Base-by-base conservation (phyloP, 768 basidiomycete genomes). In the Lactarius quietus region DNA sequence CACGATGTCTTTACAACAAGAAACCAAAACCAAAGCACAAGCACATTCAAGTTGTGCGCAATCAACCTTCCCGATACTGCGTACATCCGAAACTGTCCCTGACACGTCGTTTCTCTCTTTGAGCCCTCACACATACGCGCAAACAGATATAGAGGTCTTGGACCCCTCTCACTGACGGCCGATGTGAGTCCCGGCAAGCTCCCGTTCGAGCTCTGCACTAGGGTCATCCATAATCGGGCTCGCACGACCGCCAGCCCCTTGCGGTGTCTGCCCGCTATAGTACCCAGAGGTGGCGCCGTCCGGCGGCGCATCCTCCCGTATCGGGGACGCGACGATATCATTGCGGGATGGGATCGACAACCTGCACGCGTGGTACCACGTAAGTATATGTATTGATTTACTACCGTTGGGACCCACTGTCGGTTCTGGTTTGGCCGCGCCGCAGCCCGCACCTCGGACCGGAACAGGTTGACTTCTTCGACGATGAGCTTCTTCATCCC, bases 401-500 rank as follows among this genome's bases (percentile, higher is more conserved):
- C n/a, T n/a, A n/a, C n/a, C n/a, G 64, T n/a, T 63, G 67, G 39
- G 28, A 73, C 77, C 45, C 63, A 89, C 90, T 86, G 57, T 29
- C 65, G 91, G 67, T 92, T 90, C 74, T 92, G 89, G 58, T 88
- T 86, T 54, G 90, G 84, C 73, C 90, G 89, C 6, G 86, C 86
- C 12, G 85, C 79, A 1, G 84, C 82, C 62, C 96, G 85, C 9
- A 98, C 95, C 74, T 95, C 88, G 10, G 89, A 83, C 41, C 97
- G 86, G 86, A 99, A 98, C 15, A 82, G 74, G 66, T 86, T 86
- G 43, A 98, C 96, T 76, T 98, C 95, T 33, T 95, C 86, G 28
- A 98, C 86, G 70, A 99, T 99, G 74, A 98, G 77, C 68, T 84
- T 86, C 77, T 96, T 93, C 97, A 99, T 99, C 10, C 97, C 97